Evolutionary conservation across 345 rosid species (phyloP), one percentile per base, ranked within the genome.

Genomic region (Aegle marmelos): DNA sequence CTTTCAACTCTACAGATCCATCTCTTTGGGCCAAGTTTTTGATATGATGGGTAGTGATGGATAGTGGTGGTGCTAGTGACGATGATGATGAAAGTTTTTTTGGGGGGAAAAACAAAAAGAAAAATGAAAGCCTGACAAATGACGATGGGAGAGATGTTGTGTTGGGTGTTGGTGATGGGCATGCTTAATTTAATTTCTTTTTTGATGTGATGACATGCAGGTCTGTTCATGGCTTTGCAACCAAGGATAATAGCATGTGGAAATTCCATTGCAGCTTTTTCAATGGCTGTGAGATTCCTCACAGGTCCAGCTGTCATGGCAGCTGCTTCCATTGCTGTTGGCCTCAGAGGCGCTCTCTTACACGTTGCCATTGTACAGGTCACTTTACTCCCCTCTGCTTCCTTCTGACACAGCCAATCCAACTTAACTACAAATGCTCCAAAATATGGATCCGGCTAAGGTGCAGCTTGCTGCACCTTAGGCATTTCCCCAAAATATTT

Each of bases 181-280:
- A 76, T 69, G 68, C 58, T 30, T 36, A 22, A 65, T 17, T 22
- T 6, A 7, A 57, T 34, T 34, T 16, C 37, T 58, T 69, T 83
- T 74, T 81, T 74, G 83, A 73, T 84, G 79, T 60, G 53, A 25
- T 70, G 80, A 69, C 86, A 16, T 53, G 22, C 57, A 96, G 99
- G 99, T 66, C 84, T 96, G 91, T 96, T 96, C 89, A 96, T 96
- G 99, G 99, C 99, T 65, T 90, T 96, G 88, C 98, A 96, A 79
- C 99, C 98, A 73, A 94, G 89, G 94, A 94, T 96, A 70, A 96
- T 96, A 90, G 98, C 99, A 67, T 96, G 99, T 86, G 99, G 99
- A 60, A 96, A 96, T 85, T 87, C 92, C 75, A 79, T 88, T 34
- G 99, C 99, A 83, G 81, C 93, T 82, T 91, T 92, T 85, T 89